Conservation (phyloP, 345 rosid species). For the Citrus maxima region DNA sequence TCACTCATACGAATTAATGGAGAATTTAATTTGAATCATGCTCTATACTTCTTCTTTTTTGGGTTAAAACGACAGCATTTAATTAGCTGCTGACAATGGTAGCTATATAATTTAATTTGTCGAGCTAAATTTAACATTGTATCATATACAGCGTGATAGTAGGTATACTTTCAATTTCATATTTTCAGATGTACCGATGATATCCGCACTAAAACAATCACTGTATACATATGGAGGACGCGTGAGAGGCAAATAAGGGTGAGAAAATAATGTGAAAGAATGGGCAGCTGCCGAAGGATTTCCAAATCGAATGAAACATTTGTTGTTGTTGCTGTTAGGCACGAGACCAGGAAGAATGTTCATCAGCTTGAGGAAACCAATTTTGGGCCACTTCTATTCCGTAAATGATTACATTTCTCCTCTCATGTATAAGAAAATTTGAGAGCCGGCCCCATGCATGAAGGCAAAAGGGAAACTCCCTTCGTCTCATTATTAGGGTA, state of each 20-base stretch:
- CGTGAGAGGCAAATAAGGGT: neutral
- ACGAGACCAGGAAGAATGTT: neutral
- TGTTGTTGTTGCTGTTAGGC: slow-evolving; percentile 7
- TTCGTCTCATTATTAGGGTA: neutral
- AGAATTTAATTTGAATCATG: too few species aligned
- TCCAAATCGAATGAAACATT: neutral
- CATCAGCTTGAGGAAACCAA: slow-evolving; percentile 10
- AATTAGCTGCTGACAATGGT: too few species aligned
- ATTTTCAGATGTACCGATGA: too few species aligned
- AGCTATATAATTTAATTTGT: too few species aligned
- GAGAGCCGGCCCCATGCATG: neutral
- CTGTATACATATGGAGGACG: neutral
- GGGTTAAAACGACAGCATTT: too few species aligned
- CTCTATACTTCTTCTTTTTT: too few species aligned
- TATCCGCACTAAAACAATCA: neutral
- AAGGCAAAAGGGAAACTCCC: neutral
- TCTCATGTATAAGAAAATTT: too few species aligned
- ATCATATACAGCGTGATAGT: too few species aligned
- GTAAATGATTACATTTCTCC: neutral
- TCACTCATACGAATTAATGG: too few species aligned
- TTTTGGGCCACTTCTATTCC: slow-evolving; percentile 1
- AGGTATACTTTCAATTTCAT: too few species aligned
- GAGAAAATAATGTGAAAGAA: neutral
- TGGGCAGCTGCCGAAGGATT: slow-evolving; percentile 13
- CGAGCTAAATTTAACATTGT: too few species aligned